phyloP scores from a whole-genome alignment of 2,329 filamentous ascomycete species.

The Sporothrix humicola region DNA sequence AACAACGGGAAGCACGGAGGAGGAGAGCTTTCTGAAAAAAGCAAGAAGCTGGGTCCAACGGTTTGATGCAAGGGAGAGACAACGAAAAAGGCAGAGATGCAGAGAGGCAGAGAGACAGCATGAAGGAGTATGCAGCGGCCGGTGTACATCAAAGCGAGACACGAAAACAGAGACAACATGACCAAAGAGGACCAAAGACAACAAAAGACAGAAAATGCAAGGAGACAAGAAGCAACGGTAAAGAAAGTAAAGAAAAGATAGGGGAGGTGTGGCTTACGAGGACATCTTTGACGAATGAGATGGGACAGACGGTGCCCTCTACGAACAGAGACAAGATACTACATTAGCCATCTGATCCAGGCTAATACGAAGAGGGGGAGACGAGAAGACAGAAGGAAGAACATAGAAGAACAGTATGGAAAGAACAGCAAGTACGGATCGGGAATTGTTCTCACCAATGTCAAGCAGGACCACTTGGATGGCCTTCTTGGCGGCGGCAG shows the following conservation, averaged over 20 bases:
- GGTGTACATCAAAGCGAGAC: not conserved
- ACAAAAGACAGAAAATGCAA: not conserved
- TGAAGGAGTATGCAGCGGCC: not conserved
- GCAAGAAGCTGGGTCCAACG: conserved; percentile 20
- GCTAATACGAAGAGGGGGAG: conserved; percentile 43
- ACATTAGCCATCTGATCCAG: conserved; percentile 51
- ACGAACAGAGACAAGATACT: conserved; percentile 34
- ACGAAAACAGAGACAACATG: not conserved
- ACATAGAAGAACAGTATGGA: not conserved
- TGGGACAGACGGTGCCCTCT: conserved; percentile 85
- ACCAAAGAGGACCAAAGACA: not conserved
- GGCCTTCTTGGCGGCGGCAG: conserved; percentile 40
- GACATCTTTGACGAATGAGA: conserved; percentile 83
- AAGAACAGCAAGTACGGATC: not conserved
- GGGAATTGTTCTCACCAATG: conserved; percentile 56
- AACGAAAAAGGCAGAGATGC: not conserved
- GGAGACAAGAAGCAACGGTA: conserved; percentile 15
- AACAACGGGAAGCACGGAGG: not conserved
- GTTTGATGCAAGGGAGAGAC: conserved; percentile 25
- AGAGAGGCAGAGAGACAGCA: not conserved
- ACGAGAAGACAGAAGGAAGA: not conserved
- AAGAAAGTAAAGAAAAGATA: conserved; percentile 30
- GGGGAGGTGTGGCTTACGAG: conserved; percentile 64
- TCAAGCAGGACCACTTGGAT: conserved; percentile 61
- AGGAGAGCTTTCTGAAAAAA: not conserved